A percentile compares a stretch with the other conserved stretches of the same genome.
Conservation (phyloP, 129 eudicot genomes). For the Dittrichia graveolens region DNA sequence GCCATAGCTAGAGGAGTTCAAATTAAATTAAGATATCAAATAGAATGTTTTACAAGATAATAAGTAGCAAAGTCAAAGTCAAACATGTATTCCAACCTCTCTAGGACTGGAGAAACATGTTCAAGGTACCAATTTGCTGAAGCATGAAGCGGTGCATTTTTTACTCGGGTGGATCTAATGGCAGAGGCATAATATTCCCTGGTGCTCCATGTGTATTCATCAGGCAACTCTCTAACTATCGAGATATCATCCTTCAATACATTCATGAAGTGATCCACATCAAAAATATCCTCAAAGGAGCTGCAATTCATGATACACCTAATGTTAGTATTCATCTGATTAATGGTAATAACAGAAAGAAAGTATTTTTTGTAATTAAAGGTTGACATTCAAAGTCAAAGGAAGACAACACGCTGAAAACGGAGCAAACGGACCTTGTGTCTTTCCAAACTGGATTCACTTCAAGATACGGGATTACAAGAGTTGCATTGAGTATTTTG, state of each 20-base stretch:
- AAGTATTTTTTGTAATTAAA: conserved; percentile 8
- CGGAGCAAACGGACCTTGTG: conserved; percentile 54
- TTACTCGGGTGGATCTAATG: conserved; percentile 81
- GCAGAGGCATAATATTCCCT: conserved; percentile 87
- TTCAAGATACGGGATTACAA: conserved; percentile 90
- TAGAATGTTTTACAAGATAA: not conserved
- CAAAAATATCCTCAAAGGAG: conserved; percentile 82
- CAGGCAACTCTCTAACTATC: conserved; percentile 76
- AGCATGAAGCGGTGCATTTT: conserved; percentile 95
- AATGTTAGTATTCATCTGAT: not conserved
- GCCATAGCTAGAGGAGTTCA: conserved; percentile 62
- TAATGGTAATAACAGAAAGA: not conserved
- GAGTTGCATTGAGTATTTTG: conserved; percentile 89
- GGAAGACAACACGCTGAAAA: conserved; percentile 8
- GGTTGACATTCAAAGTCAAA: conserved; percentile 7
- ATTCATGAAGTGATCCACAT: conserved; percentile 84
- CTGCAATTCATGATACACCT: conserved; percentile 42
- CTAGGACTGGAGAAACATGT: conserved; percentile 70
- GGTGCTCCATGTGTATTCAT: conserved; percentile 92
- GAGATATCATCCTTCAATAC: conserved; percentile 74
- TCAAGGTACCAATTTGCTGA: conserved; percentile 87
- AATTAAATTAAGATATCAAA: not conserved
- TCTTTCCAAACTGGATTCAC: conserved; percentile 98
- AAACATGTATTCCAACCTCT: conserved; percentile 57
- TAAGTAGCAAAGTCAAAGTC: conserved; percentile 1